Base-by-base conservation (phyloP, 1,284 basidiomycete species). In the Sanghuangporus baumii region DNA sequence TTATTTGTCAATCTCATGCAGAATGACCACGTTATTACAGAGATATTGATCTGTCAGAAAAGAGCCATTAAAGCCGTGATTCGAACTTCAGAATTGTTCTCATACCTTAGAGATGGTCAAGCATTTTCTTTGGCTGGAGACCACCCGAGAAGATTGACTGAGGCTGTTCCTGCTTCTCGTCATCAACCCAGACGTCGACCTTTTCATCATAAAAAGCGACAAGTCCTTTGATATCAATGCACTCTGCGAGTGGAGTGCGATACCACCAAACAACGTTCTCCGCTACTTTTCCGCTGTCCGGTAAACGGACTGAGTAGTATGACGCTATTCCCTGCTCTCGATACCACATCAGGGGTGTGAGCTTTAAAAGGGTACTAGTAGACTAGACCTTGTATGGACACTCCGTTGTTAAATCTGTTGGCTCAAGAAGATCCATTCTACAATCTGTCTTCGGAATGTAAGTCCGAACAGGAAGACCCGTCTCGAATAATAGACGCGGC, bases 161-260 rank as follows among this genome's bases (percentile, higher is more conserved):
- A 16, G 61, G 56, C 18, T 31, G 57, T n/a, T 51, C 56, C 68
- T 83, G 79, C 68, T 82, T 81, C 61, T 77, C 76, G 7, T 78
- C 85, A 67, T 88, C 84, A n/a, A 88, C 70, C 74, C 77, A 88
- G 6, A 88, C 79, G 62, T 86, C 83, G 18, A 87, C 81, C 66
- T 84, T 86, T 68, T 88, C 85, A 61, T 88, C 84, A 65, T 84
- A 86, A 70, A 86, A 88, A 0, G 83, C 80, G 2, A 82, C 73
- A 62, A 78, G 78, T n/a, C 85, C 85, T 58, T 72, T 74, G 59
- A 87, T 79, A 23, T 72, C 76, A 4, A 77, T 71, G 56, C 81
- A 81, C 66, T 87, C 85, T 0, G 74, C 71, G 14, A 74, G 78
- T 0, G 86, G 79, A 34, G 75, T 76, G 37, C 76, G 79, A 69